These are phyloP conservation scores for Boletus hoseneyae DNA, from an alignment of 1,284 basidiomycete species.

Conservation along the genomic window DNA sequence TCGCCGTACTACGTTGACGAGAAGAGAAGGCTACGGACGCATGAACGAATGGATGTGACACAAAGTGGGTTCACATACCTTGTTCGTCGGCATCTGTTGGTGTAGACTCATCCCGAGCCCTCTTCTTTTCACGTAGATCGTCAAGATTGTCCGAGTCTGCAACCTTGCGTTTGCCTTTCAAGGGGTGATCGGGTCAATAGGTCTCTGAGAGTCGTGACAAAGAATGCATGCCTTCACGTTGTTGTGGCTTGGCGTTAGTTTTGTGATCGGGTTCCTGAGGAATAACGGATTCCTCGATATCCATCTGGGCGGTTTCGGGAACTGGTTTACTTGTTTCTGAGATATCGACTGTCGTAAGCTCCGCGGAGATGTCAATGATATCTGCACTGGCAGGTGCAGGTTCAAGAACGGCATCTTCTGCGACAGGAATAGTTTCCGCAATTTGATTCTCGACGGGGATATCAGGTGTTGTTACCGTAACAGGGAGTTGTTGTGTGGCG, in stretches of 20 bases:
- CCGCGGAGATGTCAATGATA: slow-evolving; percentile 12
- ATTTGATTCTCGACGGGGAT: slow-evolving; percentile 9
- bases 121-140: slow-evolving; percentile 60
- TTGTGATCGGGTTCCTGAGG: slow-evolving; percentile 17
- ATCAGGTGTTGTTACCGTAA: not conserved
- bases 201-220: no score
- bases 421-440: slow-evolving; percentile 6
- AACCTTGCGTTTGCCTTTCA: slow-evolving; percentile 65
- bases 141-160: slow-evolving; percentile 47
- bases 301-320: slow-evolving; percentile 13
- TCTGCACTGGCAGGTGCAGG: slow-evolving; percentile 10
- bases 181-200: not conserved
- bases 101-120: slow-evolving; percentile 59
- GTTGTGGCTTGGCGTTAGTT: slow-evolving; percentile 4
- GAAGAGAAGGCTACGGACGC: slow-evolving; percentile 15
- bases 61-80: slow-evolving; percentile 33
- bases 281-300: slow-evolving; percentile 17
- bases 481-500: not conserved
- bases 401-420: slow-evolving; percentile 16
- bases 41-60: slow-evolving; percentile 7
- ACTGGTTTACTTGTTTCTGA: slow-evolving; percentile 6
- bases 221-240: slow-evolving; percentile 25
- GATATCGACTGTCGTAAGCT: slow-evolving; percentile 8
- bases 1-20: slow-evolving; percentile 19
- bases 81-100: slow-evolving; percentile 57